phyloP scores from a whole-genome alignment of 148 eudicot genomes.

The Bassia scoparia region DNA sequence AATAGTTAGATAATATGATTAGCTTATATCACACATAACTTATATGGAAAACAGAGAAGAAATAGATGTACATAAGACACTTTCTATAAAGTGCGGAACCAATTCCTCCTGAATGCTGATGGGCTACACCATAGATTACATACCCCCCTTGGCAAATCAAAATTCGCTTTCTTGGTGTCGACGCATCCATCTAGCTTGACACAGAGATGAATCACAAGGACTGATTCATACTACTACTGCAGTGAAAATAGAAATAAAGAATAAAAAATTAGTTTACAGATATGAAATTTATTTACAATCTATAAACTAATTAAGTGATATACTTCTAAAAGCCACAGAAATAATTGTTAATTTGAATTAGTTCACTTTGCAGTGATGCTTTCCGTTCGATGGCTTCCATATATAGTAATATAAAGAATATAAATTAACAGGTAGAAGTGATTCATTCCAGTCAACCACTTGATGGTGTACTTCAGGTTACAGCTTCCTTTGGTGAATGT shows the following conservation, averaged over 20 bases:
- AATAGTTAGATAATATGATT: too few species aligned
- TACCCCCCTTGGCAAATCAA: conserved; percentile 58
- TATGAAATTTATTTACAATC: not conserved
- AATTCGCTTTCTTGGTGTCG: conserved; percentile 41
- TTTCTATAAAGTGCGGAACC: conserved; percentile 70
- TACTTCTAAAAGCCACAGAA: not conserved
- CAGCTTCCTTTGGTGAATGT: conserved; percentile 41
- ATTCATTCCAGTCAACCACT: conserved; percentile 62
- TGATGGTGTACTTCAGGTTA: conserved; percentile 62
- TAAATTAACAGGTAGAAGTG: conserved; percentile 70
- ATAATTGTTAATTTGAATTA: not conserved
- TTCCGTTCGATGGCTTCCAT: conserved; percentile 38
- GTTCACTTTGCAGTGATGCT: conserved; percentile 59
- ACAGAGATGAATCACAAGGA: conserved; percentile 37
- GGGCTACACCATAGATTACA: conserved; percentile 74
- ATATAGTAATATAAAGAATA: conserved; percentile 67
- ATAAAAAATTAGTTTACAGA: too few species aligned
- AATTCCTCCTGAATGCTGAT: conserved; percentile 75
- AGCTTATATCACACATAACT: too few species aligned
- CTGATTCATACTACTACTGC: conserved; percentile 71
- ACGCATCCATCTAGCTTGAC: conserved; percentile 30
- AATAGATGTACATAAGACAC: conserved; percentile 35
- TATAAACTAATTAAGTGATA: not conserved
- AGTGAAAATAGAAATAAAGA: not conserved
- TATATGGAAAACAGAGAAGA: not conserved